Evolutionary conservation across 2,329 filamentous ascomycete genomes (phyloP).

Genomic region (Aspergillus phoenicis): DNA sequence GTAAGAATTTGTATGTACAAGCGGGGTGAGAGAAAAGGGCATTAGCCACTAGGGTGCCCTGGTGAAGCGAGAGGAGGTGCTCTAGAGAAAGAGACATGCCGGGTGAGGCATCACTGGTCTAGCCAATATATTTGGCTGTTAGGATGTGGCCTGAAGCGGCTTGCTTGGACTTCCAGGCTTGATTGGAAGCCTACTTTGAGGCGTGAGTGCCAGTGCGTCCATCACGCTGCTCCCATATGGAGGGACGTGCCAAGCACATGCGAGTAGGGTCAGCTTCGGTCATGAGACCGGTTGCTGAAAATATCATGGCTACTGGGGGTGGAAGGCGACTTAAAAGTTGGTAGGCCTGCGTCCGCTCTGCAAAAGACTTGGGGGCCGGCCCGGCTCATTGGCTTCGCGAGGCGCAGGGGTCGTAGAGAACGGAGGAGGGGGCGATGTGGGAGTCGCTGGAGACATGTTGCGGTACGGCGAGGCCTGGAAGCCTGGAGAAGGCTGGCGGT

Average conservation of each 20-base stretch:
- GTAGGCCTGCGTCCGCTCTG: conserved; percentile 43
- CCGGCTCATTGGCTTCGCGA: conserved; percentile 26
- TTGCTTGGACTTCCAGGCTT: not conserved
- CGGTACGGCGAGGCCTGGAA: conserved; percentile 18
- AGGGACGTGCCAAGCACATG: not conserved
- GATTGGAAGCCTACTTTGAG: not conserved
- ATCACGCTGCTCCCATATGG: not conserved
- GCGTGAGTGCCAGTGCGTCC: not conserved
- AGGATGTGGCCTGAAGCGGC: not conserved
- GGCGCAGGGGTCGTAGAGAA: conserved; percentile 26
- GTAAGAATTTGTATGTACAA: not conserved
- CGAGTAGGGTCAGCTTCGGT: not conserved
- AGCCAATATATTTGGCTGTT: not conserved
- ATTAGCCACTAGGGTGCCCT: not conserved
- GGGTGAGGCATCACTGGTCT: not conserved
- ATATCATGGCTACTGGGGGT: conserved; percentile 21
- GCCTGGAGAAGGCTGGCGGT: conserved; percentile 26
- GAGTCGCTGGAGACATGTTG: conserved; percentile 26
- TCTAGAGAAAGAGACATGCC: not conserved
- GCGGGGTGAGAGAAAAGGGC: not conserved
- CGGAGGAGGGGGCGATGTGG: conserved; percentile 36
- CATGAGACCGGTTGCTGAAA: not conserved
- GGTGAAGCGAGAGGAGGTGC: not conserved
- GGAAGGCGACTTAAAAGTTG: conserved; percentile 36
- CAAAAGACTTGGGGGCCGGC: conserved; percentile 44